These are phyloP conservation scores for Purpureocillium takamizusanense DNA, from an alignment of 2,329 filamentous ascomycete genomes.

Conservation along the genomic window DNA sequence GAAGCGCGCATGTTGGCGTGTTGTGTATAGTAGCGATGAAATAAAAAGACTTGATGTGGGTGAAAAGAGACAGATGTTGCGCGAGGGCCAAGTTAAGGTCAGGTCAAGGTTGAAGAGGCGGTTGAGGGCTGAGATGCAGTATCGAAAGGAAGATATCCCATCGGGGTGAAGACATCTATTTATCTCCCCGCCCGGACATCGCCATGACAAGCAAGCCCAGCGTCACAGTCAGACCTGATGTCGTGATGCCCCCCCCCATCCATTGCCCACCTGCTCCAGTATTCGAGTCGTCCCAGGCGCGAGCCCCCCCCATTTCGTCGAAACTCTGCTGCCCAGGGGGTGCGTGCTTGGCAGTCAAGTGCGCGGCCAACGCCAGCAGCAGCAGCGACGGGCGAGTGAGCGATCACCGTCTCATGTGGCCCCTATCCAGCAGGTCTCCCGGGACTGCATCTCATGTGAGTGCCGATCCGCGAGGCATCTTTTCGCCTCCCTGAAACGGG, in stretches of 20 bases:
- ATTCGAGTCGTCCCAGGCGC: not conserved
- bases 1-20: conserved; percentile 19
- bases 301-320: too few relatives aligned
- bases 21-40: not conserved
- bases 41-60: too few relatives aligned
- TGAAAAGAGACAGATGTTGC: too few relatives aligned
- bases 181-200: not conserved
- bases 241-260: not conserved
- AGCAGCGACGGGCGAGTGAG: not conserved
- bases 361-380: too few relatives aligned
- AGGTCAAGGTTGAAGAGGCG: not conserved
- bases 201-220: not conserved
- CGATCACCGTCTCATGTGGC: not conserved
- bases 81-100: not conserved
- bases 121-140: not conserved
- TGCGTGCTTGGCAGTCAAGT: too few relatives aligned
- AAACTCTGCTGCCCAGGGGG: too few relatives aligned
- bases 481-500: conserved; percentile 7
- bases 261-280: not conserved
- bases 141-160: not conserved
- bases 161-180: too few relatives aligned
- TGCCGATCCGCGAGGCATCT: conserved; percentile 5
- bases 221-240: not conserved
- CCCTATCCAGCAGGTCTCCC: conserved; percentile 2
- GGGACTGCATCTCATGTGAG: conserved; percentile 5